These are phyloP conservation scores for Ustilago sp. DNA, from an alignment of 1,284 basidiomycete genomes.

Conservation along the genomic window DNA sequence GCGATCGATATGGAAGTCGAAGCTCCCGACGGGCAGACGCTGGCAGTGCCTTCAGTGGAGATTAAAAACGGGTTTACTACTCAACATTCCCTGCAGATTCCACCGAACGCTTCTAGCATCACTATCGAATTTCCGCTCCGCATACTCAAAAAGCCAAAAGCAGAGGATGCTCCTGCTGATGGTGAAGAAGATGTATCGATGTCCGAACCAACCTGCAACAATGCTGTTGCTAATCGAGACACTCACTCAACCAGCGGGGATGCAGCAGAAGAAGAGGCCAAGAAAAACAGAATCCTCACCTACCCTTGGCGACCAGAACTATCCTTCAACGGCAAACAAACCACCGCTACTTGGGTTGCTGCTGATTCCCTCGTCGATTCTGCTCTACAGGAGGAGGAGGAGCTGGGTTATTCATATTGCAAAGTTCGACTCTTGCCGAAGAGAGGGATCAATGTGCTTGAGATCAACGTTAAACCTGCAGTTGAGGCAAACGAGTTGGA, in stretches of 20 bases:
- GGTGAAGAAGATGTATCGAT: slow-evolving; percentile 24
- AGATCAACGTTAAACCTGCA: slow-evolving; percentile 31
- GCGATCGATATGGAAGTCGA: slow-evolving; percentile 44
- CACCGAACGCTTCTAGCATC: slow-evolving; percentile 35
- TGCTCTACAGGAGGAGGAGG: slow-evolving; percentile 7
- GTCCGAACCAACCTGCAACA: not conserved
- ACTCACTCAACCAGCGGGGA: not conserved
- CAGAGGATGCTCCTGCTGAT: not conserved
- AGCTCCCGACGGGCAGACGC: slow-evolving; percentile 22
- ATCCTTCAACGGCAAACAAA: slow-evolving; percentile 37
- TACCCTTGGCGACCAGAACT: slow-evolving; percentile 42
- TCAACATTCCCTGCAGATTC: slow-evolving; percentile 48
- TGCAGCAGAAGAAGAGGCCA: not conserved
- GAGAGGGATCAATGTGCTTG: slow-evolving; percentile 46
- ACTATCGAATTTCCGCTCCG: slow-evolving; percentile 39
- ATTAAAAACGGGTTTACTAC: slow-evolving; percentile 36
- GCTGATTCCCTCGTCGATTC: slow-evolving; percentile 23
- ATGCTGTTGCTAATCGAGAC: slow-evolving; percentile 4
- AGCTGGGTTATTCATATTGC: slow-evolving; percentile 34
- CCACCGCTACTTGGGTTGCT: slow-evolving; percentile 21
- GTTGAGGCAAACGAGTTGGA: slow-evolving; percentile 3
- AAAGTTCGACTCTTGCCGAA: slow-evolving; percentile 33
- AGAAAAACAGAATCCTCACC: slow-evolving; percentile 1
- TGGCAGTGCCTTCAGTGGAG: slow-evolving; percentile 18
- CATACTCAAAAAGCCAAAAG: slow-evolving; percentile 20